These are phyloP conservation scores for Phytophthora constricta DNA, from an alignment of 352 stramenopile genomes.

Conservation along the genomic window DNA sequence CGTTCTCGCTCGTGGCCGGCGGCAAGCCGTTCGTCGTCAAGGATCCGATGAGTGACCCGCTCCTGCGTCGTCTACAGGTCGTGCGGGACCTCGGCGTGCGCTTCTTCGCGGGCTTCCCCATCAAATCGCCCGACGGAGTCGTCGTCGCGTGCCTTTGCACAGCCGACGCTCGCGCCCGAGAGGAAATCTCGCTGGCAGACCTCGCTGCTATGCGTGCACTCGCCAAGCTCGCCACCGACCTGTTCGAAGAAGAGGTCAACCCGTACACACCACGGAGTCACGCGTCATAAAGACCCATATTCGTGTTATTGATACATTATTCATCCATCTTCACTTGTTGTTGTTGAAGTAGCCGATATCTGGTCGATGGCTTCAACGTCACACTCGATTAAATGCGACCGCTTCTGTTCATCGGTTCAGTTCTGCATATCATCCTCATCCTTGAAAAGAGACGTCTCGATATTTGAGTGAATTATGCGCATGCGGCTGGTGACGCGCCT, in stretches of 20 bases:
- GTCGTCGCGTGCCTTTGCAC: constrained; percentile 53
- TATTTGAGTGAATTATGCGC: constrained; percentile 6
- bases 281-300: background rate
- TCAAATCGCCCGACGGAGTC: constrained; percentile 31
- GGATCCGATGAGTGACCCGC: constrained; percentile 43
- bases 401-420: background rate
- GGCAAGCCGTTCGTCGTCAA: constrained; percentile 53
- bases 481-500: constrained; percentile 28
- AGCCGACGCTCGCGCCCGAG: constrained; percentile 35
- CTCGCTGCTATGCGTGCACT: constrained; percentile 52
- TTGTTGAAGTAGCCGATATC: background rate
- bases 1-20: constrained; percentile 27
- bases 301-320: background rate
- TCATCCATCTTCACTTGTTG: too few relatives aligned
- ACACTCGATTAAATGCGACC: background rate
- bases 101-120: constrained; percentile 68
- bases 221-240: constrained; percentile 61
- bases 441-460: too few relatives aligned
- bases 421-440: background rate
- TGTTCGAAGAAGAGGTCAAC: constrained; percentile 51
- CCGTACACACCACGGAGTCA: constrained; percentile 40
- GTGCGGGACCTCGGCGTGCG: constrained; percentile 46
- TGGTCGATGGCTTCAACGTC: background rate
- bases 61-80: constrained; percentile 43
- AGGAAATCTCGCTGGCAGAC: constrained; percentile 49